A percentile compares a stretch with the other conserved stretches of the same genome.
These are phyloP conservation scores for Syncephalastrum contaminatum DNA, from an alignment of 371 early-diverging fungal species.

Conservation along the genomic window DNA sequence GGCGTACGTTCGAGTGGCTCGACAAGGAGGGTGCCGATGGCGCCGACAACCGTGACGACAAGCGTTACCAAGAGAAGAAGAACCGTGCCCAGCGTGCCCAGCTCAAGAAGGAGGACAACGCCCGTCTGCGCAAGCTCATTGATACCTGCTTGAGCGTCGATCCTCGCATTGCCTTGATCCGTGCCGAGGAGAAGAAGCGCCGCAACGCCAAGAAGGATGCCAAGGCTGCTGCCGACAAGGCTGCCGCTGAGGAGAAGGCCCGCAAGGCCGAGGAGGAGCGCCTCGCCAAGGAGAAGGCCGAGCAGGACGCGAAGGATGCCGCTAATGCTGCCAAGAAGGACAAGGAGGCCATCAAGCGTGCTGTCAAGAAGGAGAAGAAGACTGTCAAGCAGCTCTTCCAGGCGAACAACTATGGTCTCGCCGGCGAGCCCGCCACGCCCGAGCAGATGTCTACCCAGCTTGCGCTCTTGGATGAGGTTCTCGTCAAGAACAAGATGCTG, in stretches of 20 bases:
- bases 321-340: constrained; percentile 68
- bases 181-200: constrained; percentile 85
- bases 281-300: constrained; percentile 53
- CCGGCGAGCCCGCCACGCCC: constrained; percentile 50
- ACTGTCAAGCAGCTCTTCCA: constrained; percentile 78
- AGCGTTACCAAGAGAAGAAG: constrained; percentile 92
- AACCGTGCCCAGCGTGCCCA: constrained; percentile 92
- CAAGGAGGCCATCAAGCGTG: constrained; percentile 77
- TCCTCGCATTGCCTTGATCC: constrained; percentile 89
- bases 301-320: constrained; percentile 62
- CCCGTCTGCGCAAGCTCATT: constrained; percentile 83
- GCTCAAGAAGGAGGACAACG: constrained; percentile 96
- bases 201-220: constrained; percentile 90
- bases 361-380: constrained; percentile 91
- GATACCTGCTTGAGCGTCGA: constrained; percentile 83
- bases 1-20: constrained; percentile 96
- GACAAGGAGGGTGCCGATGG: constrained; percentile 95
- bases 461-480: constrained; percentile 66
- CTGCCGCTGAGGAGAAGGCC: constrained; percentile 65
- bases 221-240: constrained; percentile 75
- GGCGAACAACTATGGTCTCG: constrained; percentile 79
- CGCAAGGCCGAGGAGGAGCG: constrained; percentile 51
- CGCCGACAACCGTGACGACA: constrained; percentile 93
- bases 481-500: constrained; percentile 65
- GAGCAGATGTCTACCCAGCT: constrained; percentile 63